Base-by-base conservation (phyloP, 805 yeast species). In the Wickerhamiella occidentalis region DNA sequence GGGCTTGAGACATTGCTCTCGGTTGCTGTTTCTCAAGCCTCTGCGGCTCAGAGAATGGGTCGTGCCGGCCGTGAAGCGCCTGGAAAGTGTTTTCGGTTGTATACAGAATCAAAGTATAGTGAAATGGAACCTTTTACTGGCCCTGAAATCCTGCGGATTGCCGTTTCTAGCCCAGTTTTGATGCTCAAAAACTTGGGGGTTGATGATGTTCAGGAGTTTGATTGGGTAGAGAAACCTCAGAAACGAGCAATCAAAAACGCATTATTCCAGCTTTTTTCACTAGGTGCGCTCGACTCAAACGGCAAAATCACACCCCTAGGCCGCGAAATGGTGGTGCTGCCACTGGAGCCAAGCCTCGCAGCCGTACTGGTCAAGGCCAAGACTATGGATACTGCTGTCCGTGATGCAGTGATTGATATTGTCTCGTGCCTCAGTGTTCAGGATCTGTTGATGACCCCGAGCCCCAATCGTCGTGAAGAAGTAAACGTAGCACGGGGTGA, bases 21-120 rank as follows among this genome's bases (percentile, higher is more conserved):
- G 0, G 86, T 92, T 0, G 92, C 98, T 1, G 80, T 92, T 19
- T 87, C 97, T 0, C 85, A 83, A 59, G 94, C 97, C 0, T 83
- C 95, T 36, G 98, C 97, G 0, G 77, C 84, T 30, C 99, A 92
- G 68, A 72, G 99, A 66, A 79, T 88, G 42, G 99, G 99, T 64
- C 84, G 99, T 73, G 97, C 99, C n/a, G 99, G 99, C 54, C 85
- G 99, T 77, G 97, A 92, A 67, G 74, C 79, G 15, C 77, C 82
- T 26, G 99, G 99, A 40, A 90, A 90, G 63, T 85, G 92, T 40
- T 92, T 73, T 65, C 68, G 97, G 52, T 67, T 92, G 33, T 92
- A 82, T 63, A 79, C 84, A 45, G 97, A 90, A 57, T 62, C 68
- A 1, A 81, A 84, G 51, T 90, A 76, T 58, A 40, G 48, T 25